A percentile compares a stretch with the other conserved stretches of the same genome.
Conservation (phyloP, 2,329 filamentous ascomycete species). For the Rutstroemia sp. region DNA sequence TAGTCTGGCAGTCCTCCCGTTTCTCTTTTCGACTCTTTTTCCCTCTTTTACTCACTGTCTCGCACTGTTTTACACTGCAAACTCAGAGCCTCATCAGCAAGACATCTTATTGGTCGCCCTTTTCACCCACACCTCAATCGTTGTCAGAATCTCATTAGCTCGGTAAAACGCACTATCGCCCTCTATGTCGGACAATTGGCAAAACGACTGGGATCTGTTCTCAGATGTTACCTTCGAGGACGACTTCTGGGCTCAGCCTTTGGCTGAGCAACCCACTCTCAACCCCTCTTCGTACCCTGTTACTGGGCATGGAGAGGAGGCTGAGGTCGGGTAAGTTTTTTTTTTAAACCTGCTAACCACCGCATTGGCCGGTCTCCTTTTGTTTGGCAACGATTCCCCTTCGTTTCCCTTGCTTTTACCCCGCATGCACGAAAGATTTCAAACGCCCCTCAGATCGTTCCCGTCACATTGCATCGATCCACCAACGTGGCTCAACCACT, state of each 20-base stretch:
- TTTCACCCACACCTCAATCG: neutral
- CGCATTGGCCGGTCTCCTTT: too few relatives aligned
- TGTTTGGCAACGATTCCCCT: too few relatives aligned
- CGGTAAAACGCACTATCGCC: neutral
- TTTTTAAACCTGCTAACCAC: neutral
- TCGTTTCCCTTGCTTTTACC: neutral
- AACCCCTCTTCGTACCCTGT: neutral
- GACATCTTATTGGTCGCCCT: neutral
- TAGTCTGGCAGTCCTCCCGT: neutral
- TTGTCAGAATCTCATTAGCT: neutral
- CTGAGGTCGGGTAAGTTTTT: neutral
- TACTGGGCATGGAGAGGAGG: neutral
- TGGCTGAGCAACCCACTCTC: neutral
- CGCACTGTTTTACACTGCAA: neutral
- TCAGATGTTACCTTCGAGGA: neutral
- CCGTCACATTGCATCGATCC: neutral
- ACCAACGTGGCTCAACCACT: neutral
- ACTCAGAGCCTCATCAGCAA: neutral
- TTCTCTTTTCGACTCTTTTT: neutral
- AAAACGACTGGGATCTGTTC: neutral
- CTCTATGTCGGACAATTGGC: neutral
- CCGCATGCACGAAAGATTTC: neutral
- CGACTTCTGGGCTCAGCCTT: neutral
- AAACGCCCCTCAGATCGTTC: neutral
- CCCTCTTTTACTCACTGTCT: neutral